These are phyloP conservation scores for Albatrellus ellisii DNA, from an alignment of 768 basidiomycete genomes.

Conservation along the genomic window DNA sequence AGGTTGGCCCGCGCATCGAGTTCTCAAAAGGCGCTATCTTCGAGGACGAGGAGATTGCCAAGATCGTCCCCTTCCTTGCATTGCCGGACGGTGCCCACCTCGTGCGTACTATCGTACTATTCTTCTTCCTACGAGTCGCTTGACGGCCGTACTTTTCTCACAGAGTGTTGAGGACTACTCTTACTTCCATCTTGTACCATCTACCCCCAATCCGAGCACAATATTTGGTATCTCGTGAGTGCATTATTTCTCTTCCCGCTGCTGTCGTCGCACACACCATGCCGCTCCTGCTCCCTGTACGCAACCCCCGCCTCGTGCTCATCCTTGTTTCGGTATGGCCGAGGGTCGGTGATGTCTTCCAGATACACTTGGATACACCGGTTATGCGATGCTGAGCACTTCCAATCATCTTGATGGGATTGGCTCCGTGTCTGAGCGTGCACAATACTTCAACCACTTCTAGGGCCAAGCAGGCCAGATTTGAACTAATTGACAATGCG, in stretches of 20 bases:
- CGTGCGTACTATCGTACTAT: slow-evolving; percentile 30
- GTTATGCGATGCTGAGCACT: too few relatives aligned
- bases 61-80: slow-evolving; percentile 88
- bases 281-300: not conserved
- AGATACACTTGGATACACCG: too few relatives aligned
- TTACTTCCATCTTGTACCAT: slow-evolving; percentile 85
- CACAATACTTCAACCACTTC: too few relatives aligned
- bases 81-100: slow-evolving; percentile 96
- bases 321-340: not conserved
- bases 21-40: slow-evolving; percentile 68
- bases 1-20: slow-evolving; percentile 92
- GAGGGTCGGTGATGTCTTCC: not conserved
- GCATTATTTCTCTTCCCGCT: too few relatives aligned
- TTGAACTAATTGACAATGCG: too few relatives aligned
- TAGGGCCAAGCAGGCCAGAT: too few relatives aligned
- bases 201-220: slow-evolving; percentile 58
- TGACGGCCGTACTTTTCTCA: slow-evolving; percentile 1
- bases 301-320: too few relatives aligned
- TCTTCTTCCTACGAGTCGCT: slow-evolving; percentile 4
- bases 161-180: slow-evolving; percentile 90
- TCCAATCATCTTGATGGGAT: too few relatives aligned
- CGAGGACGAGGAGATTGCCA: slow-evolving; percentile 73
- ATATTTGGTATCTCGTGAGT: slow-evolving; percentile 93
- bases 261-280: not conserved
- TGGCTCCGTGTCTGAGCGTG: too few relatives aligned